phyloP scores from a whole-genome alignment of 371 early-diverging fungal species.

The Mortierella sp. region DNA sequence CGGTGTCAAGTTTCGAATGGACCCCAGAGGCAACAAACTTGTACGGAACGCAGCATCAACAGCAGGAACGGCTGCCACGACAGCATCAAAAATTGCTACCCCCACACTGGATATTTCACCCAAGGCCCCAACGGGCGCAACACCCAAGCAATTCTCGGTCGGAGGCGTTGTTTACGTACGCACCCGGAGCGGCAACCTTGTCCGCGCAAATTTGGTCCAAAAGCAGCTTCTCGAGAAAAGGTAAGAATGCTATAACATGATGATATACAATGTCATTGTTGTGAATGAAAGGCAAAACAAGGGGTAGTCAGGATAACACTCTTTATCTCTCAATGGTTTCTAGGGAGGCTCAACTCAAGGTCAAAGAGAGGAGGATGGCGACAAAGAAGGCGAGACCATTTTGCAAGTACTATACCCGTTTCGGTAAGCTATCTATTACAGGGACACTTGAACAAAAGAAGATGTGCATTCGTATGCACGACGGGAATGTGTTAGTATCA shows the following conservation, averaged over 20 bases:
- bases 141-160: constrained; percentile 56
- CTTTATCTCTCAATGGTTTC: background rate
- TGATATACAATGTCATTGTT: background rate
- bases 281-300: background rate
- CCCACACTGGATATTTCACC: constrained; percentile 20
- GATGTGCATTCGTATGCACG: background rate
- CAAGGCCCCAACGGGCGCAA: constrained; percentile 24
- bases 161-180: constrained; percentile 59
- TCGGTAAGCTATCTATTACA: constrained; percentile 36
- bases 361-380: constrained; percentile 15
- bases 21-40: constrained; percentile 56
- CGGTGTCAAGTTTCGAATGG: constrained; percentile 50
- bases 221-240: constrained; percentile 33
- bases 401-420: constrained; percentile 49
- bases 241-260: constrained; percentile 17
- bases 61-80: background rate
- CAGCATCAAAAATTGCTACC: background rate
- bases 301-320: constrained; percentile 25
- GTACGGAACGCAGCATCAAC: constrained; percentile 34
- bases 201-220: constrained; percentile 49
- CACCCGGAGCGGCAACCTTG: constrained; percentile 61
- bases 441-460: background rate
- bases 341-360: constrained; percentile 29
- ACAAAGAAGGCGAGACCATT: constrained; percentile 23
- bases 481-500: background rate